These are phyloP conservation scores for Fusarium transvaalense DNA, from an alignment of 2,329 filamentous ascomycete species.

Conservation along the genomic window DNA sequence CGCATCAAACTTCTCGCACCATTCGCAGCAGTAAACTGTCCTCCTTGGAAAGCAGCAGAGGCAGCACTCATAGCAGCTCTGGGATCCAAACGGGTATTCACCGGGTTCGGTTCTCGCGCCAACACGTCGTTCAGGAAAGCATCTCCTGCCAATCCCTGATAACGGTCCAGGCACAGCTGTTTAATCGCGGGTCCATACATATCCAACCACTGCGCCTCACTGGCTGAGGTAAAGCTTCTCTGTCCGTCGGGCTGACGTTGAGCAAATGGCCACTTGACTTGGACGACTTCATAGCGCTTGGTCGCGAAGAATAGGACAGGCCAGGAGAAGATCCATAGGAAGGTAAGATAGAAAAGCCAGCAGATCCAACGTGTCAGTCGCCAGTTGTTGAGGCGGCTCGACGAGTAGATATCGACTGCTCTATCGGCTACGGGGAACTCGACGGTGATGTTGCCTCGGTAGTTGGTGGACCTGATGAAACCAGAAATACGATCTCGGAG, in stretches of 20 bases:
- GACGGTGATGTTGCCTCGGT: constrained; percentile 30
- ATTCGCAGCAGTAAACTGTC: constrained; percentile 18
- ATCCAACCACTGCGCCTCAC: constrained; percentile 34
- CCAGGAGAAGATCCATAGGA: constrained; percentile 45
- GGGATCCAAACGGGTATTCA: background rate
- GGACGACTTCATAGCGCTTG: constrained; percentile 37
- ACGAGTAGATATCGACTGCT: constrained; percentile 43
- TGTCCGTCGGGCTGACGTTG: background rate
- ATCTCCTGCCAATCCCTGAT: constrained; percentile 39
- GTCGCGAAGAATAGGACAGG: constrained; percentile 38
- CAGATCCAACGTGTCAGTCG: constrained; percentile 38
- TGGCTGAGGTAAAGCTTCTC: constrained; percentile 36
- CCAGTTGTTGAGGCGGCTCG: constrained; percentile 35
- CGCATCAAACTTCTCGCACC: constrained; percentile 33
- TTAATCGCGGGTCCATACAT: constrained; percentile 34
- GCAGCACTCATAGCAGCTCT: constrained; percentile 34
- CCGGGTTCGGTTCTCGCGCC: constrained; percentile 1
- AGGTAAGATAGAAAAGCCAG: constrained; percentile 42
- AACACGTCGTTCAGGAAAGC: constrained; percentile 35
- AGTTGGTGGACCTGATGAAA: constrained; percentile 35
- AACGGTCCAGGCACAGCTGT: constrained; percentile 38
- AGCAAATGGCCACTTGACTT: constrained; percentile 37
- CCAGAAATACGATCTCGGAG: constrained; percentile 7
- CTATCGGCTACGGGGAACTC: constrained; percentile 40
- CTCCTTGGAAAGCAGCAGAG: constrained; percentile 33